Evolutionary conservation across 2,329 filamentous ascomycete genomes (phyloP).

Genomic region (Pseudocercospora musae): DNA sequence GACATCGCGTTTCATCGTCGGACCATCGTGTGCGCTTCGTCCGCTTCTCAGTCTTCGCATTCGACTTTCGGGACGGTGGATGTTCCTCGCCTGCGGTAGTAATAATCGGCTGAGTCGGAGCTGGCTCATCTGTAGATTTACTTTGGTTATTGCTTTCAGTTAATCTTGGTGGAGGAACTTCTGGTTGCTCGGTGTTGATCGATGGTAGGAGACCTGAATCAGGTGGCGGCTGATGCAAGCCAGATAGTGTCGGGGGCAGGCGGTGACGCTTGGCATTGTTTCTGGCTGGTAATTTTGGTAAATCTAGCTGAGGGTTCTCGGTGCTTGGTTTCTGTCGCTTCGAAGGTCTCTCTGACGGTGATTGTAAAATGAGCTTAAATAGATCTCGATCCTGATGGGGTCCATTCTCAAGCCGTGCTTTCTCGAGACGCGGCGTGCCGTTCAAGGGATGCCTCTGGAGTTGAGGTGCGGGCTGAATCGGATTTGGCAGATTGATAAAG

Average conservation of each 20-base stretch:
- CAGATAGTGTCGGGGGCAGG: slow-evolving; percentile 53
- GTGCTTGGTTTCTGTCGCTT: slow-evolving; percentile 25
- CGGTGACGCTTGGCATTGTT: slow-evolving; percentile 35
- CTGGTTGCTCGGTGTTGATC: slow-evolving; percentile 43
- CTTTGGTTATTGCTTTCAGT: not conserved
- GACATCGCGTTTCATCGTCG: slow-evolving; percentile 57
- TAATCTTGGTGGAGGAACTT: slow-evolving; percentile 13
- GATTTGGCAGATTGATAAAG: slow-evolving; percentile 37
- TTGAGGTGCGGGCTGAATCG: slow-evolving; percentile 37
- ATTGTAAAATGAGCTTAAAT: slow-evolving; percentile 25
- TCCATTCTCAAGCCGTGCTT: slow-evolving; percentile 25
- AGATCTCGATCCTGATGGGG: slow-evolving; percentile 31
- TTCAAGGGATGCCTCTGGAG: slow-evolving; percentile 35
- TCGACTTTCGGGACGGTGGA: not conserved
- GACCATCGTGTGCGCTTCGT: slow-evolving; percentile 54
- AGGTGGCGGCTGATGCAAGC: slow-evolving; percentile 61
- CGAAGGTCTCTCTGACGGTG: slow-evolving; percentile 34
- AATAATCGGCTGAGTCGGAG: not conserved
- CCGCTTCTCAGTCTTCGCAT: slow-evolving; percentile 36
- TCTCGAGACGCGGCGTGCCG: slow-evolving; percentile 27
- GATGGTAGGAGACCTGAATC: slow-evolving; percentile 60
- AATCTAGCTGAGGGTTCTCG: slow-evolving; percentile 22
- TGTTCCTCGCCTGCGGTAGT: not conserved
- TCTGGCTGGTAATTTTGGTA: slow-evolving; percentile 39
- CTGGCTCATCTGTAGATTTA: not conserved